phyloP scores from a whole-genome alignment of 2,329 filamentous ascomycete species.

The Verticillium alfalfae region DNA sequence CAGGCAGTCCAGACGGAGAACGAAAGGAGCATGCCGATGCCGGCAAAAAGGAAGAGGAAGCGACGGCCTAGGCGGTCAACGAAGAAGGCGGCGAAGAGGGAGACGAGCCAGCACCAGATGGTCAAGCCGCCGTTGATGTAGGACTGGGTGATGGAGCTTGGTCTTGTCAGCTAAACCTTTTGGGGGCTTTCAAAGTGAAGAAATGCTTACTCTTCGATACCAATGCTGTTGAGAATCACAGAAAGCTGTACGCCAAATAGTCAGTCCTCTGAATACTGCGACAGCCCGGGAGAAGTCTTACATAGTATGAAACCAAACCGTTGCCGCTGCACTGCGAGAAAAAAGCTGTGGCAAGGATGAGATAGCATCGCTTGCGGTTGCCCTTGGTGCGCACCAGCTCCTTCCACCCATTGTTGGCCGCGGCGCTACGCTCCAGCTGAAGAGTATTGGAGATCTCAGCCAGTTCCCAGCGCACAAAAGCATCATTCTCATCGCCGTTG shows the following conservation, averaged over 20 bases:
- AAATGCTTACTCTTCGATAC: slow-evolving; percentile 48
- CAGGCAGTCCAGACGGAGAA: slow-evolving; percentile 46
- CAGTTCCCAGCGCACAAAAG: slow-evolving; percentile 53
- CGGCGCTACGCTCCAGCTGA: slow-evolving; percentile 41
- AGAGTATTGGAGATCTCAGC: slow-evolving; percentile 56
- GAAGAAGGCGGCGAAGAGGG: slow-evolving; percentile 43
- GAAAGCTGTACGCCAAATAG: background rate
- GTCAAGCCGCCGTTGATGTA: slow-evolving; percentile 38
- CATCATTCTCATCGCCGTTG: slow-evolving; percentile 27
- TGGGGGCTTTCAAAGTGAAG: slow-evolving; percentile 34
- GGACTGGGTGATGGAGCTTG: background rate
- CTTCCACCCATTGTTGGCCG: slow-evolving; percentile 40
- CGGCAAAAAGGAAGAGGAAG: slow-evolving; percentile 45
- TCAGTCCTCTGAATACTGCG: background rate
- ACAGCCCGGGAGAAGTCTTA: slow-evolving; percentile 25
- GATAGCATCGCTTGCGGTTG: slow-evolving; percentile 48
- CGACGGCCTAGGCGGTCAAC: slow-evolving; percentile 51
- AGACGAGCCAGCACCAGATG: slow-evolving; percentile 45
- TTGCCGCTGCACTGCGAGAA: slow-evolving; percentile 59
- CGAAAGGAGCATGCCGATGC: slow-evolving; percentile 37
- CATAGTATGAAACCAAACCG: slow-evolving; percentile 54
- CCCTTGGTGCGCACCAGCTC: slow-evolving; percentile 51
- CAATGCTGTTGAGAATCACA: slow-evolving; percentile 19
- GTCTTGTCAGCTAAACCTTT: slow-evolving; percentile 12
- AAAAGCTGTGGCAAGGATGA: slow-evolving; percentile 49